Evolutionary conservation across 1,139 yeast genomes (phyloP).

Genomic region (Eremothecium sinecaudum): DNA sequence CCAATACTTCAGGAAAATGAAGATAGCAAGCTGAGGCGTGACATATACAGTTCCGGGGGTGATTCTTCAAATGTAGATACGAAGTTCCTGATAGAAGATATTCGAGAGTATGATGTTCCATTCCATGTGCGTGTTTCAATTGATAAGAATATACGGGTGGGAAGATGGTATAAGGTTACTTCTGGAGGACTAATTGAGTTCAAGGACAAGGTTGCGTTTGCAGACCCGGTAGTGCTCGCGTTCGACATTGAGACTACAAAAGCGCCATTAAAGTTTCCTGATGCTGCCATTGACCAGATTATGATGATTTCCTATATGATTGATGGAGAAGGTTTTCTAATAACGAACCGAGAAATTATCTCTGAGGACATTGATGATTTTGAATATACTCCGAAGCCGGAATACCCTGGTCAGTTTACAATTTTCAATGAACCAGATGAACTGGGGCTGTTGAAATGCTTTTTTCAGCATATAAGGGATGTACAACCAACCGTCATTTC

Average conservation of each 20-base stretch:
- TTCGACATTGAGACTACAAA: conserved; percentile 98
- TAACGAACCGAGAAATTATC: conserved; percentile 89
- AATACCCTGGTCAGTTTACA: conserved; percentile 82
- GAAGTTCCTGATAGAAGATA: conserved; percentile 59
- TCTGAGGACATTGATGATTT: conserved; percentile 93
- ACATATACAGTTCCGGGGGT: conserved; percentile 40
- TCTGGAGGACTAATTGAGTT: conserved; percentile 51
- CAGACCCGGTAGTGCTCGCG: conserved; percentile 94
- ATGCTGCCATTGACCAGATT: conserved; percentile 80
- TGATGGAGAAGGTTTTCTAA: conserved; percentile 91
- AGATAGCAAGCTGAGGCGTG: conserved; percentile 54
- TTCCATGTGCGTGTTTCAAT: conserved; percentile 93
- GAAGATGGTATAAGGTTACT: conserved; percentile 88
- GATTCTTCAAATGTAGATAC: conserved; percentile 40
- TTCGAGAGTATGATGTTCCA: conserved; percentile 93
- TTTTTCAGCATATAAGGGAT: conserved; percentile 86
- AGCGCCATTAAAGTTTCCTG: conserved; percentile 94
- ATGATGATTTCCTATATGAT: conserved; percentile 99
- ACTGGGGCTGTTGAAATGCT: conserved; percentile 58
- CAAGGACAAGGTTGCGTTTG: conserved; percentile 75
- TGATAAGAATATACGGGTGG: conserved; percentile 76
- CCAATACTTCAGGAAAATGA: conserved; percentile 70
- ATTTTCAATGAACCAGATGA: conserved; percentile 89
- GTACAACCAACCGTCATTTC: conserved; percentile 90
- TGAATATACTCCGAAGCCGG: conserved; percentile 96